Base-by-base conservation (phyloP, 1,284 basidiomycete genomes). In the Erythrobasidium hasegawianum region DNA sequence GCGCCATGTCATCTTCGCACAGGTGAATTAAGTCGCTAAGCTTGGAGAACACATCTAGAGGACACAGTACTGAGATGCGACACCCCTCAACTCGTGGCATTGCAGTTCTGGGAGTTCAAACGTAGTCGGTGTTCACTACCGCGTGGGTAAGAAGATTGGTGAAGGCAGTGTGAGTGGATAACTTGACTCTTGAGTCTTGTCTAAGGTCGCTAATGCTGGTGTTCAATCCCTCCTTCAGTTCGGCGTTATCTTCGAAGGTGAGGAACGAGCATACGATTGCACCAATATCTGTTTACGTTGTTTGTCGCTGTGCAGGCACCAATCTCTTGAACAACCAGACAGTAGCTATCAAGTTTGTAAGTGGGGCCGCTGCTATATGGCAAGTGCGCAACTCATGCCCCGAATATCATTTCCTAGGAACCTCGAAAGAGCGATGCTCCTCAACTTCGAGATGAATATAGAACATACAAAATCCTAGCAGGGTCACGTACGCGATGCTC, bases 301-400 rank as follows among this genome's bases (percentile, higher is more conserved):
- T 4, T 14, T n/a, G n/a, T n/a, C 43, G 43, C 43, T 5, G 14
- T 67, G 50, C 76, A 93, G 90, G 93, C 60, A 93, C 90, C 52
- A 96, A 97, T 77, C 81, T 96, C 49, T 84, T 96, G 78, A 96
- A 96, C 82, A 90, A 88, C 38, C 90, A 94, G 81, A 92, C 90
- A 3, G 91, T 96, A 60, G 93, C 93, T 69, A 96, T 97, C 85
- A 97, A 97, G 82, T 97, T 97, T 83, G 92, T 93, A 76, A 78
- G 89, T 85, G 39, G n/a, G n/a, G n/a, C n/a, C n/a, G n/a, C 33
- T 40, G 22, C 45, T 39, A 50, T n/a, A n/a, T 9, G 4, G 2
- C 53, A 33, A 10, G 2, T 29, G 13, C 41, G 24, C 24, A 4
- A 1, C 38, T 38, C 13, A 38, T 22, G 18, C 18, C 18, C 27